These are phyloP conservation scores for maize (Zea mays) DNA, from an alignment of 176 grass and related monocot genomes.

Conservation along the genomic window DNA sequence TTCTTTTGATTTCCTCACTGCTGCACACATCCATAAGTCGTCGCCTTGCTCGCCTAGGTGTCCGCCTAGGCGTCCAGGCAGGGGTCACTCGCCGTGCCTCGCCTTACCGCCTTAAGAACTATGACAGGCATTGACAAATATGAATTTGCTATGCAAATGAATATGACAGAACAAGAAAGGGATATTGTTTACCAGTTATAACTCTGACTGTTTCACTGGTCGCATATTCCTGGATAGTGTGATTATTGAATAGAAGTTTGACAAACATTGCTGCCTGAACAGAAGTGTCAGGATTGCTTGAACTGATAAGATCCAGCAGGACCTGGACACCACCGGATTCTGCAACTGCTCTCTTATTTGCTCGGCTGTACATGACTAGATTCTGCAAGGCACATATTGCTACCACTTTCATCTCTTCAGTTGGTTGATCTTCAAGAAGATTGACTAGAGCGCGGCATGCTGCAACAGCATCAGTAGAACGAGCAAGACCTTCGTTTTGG, in stretches of 20 bases:
- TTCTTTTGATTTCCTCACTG: too few species aligned
- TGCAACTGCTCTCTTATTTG: slow-evolving; percentile 99
- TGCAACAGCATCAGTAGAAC: slow-evolving; percentile 87
- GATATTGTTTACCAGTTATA: slow-evolving; percentile 77
- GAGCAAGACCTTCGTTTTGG: slow-evolving; percentile 95
- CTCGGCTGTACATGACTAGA: slow-evolving; percentile 93
- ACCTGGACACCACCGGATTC: slow-evolving; percentile 99
- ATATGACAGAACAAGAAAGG: slow-evolving; percentile 23
- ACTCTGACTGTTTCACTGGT: slow-evolving; percentile 97
- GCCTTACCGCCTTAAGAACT: too few species aligned
- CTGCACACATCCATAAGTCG: too few species aligned
- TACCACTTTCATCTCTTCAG: slow-evolving; percentile 99
- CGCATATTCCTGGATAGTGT: slow-evolving; percentile 98
- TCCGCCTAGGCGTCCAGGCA: too few species aligned
- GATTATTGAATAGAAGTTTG: slow-evolving; percentile 95
- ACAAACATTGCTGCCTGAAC: slow-evolving; percentile 99
- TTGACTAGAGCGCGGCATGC: slow-evolving; percentile 97
- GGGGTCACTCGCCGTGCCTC: too few species aligned
- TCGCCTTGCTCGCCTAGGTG: too few species aligned
- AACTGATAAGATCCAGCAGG: slow-evolving; percentile 93
- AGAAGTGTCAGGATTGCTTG: slow-evolving; percentile 99
- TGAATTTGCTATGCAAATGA: slow-evolving; percentile 7
- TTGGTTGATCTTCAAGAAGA: slow-evolving; percentile 99
- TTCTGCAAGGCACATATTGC: slow-evolving; percentile 98
- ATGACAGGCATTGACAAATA: not conserved